These are phyloP conservation scores for Trypanosoma scelopori DNA, from an alignment of 208 protist species.

Conservation along the genomic window DNA sequence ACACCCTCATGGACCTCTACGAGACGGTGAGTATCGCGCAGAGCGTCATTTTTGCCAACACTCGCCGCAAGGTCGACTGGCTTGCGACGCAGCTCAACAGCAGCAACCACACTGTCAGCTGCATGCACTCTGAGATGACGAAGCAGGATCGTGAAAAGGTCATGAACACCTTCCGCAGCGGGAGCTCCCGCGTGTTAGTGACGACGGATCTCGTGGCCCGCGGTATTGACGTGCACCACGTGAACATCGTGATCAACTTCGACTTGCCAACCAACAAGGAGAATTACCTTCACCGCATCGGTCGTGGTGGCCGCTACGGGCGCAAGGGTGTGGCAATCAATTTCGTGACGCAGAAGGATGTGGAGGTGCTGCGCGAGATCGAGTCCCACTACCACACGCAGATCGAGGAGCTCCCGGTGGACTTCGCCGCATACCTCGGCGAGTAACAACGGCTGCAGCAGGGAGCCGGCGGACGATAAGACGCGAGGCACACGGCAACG, in stretches of 20 bases:
- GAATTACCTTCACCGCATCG: slow-evolving; percentile 99
- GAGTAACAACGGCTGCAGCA: slow-evolving; percentile 14
- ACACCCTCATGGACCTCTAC: slow-evolving; percentile 97
- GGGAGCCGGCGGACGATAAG: too few relatives aligned
- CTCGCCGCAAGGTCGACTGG: slow-evolving; percentile 97
- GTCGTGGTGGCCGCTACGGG: slow-evolving; percentile 99
- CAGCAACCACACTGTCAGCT: slow-evolving; percentile 93
- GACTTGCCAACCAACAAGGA: slow-evolving; percentile 99
- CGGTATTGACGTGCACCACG: slow-evolving; percentile 99
- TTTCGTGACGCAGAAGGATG: slow-evolving; percentile 98
- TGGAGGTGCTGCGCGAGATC: slow-evolving; percentile 96
- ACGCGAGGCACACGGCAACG: not conserved
- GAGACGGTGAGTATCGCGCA: slow-evolving; percentile 91
- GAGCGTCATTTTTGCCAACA: slow-evolving; percentile 99
- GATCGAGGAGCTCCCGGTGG: slow-evolving; percentile 99
- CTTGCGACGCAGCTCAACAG: slow-evolving; percentile 93
- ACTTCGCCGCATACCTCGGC: slow-evolving; percentile 84
- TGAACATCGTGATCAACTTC: slow-evolving; percentile 99
- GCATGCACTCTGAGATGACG: slow-evolving; percentile 98
- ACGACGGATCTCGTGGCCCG: slow-evolving; percentile 99
- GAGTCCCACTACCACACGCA: slow-evolving; percentile 99
- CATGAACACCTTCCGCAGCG: slow-evolving; percentile 98
- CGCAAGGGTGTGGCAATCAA: slow-evolving; percentile 99
- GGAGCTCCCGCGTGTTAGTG: slow-evolving; percentile 97
- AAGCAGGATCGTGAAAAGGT: slow-evolving; percentile 98